phyloP scores from a whole-genome alignment of 176 grass and related monocot genomes.

The Oryza meyeriana region DNA sequence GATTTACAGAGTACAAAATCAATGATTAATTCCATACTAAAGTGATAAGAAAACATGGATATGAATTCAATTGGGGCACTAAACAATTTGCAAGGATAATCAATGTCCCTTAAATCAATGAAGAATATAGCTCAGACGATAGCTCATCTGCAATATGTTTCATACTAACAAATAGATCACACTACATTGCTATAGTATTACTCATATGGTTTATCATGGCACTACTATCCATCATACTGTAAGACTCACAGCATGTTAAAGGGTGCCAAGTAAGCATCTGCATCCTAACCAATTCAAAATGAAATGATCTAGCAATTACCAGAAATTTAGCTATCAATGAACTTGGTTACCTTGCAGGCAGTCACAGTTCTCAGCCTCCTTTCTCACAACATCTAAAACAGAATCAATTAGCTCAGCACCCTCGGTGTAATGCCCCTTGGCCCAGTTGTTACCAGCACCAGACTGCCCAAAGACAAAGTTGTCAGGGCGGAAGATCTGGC shows the following conservation, averaged over 20 bases:
- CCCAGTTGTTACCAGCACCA: slow-evolving; percentile 65
- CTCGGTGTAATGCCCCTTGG: slow-evolving; percentile 60
- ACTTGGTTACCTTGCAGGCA: slow-evolving; percentile 55
- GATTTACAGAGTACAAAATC: background rate
- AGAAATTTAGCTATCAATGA: background rate
- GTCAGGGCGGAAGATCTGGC: slow-evolving; percentile 58
- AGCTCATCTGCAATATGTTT: background rate
- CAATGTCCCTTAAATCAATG: background rate
- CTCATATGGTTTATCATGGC: too few relatives aligned
- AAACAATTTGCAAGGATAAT: background rate
- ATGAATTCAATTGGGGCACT: background rate
- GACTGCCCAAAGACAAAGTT: slow-evolving; percentile 74
- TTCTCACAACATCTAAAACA: slow-evolving; percentile 70
- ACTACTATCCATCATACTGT: background rate
- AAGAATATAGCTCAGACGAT: background rate
- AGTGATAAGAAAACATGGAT: background rate
- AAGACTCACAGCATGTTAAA: background rate
- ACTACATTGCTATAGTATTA: background rate
- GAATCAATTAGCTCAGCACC: slow-evolving; percentile 72
- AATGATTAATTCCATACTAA: background rate
- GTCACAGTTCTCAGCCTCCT: slow-evolving; percentile 68
- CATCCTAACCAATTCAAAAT: background rate
- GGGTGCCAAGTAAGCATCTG: background rate
- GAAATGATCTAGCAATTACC: background rate
- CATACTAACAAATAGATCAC: background rate